Base-by-base conservation (phyloP, 495 filamentous ascomycete genomes). In the Hypoxylon fuscum region DNA sequence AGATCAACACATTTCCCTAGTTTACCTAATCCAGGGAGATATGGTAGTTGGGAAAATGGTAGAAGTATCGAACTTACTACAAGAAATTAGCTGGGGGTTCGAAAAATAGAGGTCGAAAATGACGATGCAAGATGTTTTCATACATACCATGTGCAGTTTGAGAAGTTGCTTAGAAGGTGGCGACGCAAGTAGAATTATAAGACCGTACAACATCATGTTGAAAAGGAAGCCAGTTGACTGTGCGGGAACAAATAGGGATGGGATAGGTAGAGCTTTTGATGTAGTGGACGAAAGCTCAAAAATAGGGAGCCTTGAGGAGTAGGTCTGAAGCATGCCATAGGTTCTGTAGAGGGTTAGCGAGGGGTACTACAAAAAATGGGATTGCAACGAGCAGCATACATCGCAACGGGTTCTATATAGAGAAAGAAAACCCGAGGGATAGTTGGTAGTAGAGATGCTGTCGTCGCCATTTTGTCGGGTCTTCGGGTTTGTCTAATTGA, bases 161-260 rank as follows among this genome's bases (percentile, higher is more conserved):
- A 68, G 34, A 8, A 68, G 55, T 3, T 53, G 58, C 18, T 59
- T 59, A 20, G 48, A 63, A 8, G 64, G 64, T 29, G 64, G 64
- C n/a, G 58, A 55, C 12, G 54, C 53, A 3, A 63, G 41, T 69
- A 77, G 71, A 41, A 76, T 76, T 15, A 74, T 61, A 6, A 79
- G 61, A 15, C 76, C 75, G 55, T 79, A 79, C 5, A 76, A 54
- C 14, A 73, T 43, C 21, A 76, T 79, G 20, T 72, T 73, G 27
- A 62, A 27, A 29, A 76, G 48, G 20, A 63, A 68, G 18, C 52
- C 38, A 3, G 31, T 25, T 3, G 51, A 49, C 54, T 55, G 53
- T 11, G 47, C 44, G 5, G 64, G 43, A 17, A 54, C 20, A 18
- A 49, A 37, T 14, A 66, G 18, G 17, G 52, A 42, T 11, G 46